Conservation (phyloP, 2,329 filamentous ascomycete genomes). For the Aaosphaeria pasadenensis region DNA sequence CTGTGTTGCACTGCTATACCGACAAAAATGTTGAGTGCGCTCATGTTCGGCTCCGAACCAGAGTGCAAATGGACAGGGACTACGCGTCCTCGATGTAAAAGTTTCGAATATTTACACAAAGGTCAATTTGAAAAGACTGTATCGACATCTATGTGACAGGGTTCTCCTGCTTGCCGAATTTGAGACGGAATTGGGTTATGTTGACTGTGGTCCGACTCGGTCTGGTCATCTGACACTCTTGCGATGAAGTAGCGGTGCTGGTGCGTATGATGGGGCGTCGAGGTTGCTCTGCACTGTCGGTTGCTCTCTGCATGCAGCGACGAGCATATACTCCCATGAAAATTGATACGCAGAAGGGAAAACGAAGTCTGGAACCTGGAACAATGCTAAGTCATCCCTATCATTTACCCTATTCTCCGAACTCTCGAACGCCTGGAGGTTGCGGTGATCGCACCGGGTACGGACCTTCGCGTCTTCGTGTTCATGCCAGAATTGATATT, state of each 20-base stretch:
- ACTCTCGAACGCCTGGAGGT: slow-evolving; percentile 4
- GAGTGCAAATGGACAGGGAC: slow-evolving; percentile 5
- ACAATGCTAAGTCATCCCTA: slow-evolving; percentile 1
- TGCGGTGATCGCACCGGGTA: slow-evolving; percentile 9
- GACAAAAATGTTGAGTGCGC: slow-evolving; percentile 1
- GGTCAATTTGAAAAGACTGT: neutral
- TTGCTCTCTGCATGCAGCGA: neutral
- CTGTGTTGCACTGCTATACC: neutral
- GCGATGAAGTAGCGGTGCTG: no score
- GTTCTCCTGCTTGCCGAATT: neutral
- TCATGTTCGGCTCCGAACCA: slow-evolving; percentile 2
- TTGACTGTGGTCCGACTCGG: no score
- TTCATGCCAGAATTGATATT: neutral
- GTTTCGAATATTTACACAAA: neutral
- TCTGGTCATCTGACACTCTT: no score
- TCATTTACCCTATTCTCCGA: slow-evolving; percentile 22
- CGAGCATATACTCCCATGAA: slow-evolving; percentile 1
- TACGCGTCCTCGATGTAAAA: slow-evolving; percentile 23
- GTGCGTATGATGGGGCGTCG: no score
- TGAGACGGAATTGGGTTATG: neutral
- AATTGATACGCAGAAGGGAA: neutral
- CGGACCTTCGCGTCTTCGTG: neutral
- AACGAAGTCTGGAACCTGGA: neutral
- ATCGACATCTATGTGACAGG: no score
- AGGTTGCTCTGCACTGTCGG: no score